A percentile compares a stretch with the other conserved stretches of the same genome.
Conservation (phyloP, 371 early-diverging fungal species). For the Actinomucor elegans region DNA sequence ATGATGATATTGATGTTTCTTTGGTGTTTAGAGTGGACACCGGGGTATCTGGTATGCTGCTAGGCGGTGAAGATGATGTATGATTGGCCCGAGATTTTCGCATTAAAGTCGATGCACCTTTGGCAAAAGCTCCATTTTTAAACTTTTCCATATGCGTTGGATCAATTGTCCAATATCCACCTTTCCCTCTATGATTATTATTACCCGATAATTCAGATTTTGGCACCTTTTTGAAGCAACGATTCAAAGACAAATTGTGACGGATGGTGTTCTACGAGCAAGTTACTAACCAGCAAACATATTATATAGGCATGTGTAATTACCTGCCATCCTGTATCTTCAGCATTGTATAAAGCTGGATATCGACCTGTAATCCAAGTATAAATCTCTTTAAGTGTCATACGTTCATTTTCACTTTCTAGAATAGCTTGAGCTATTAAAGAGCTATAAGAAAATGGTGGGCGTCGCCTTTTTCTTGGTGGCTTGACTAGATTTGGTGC, state of each 20-base stretch:
- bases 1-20: neutral
- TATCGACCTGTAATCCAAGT: slow-evolving; percentile 70
- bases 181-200: slow-evolving; percentile 45
- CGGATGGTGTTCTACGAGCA: slow-evolving; percentile 73
- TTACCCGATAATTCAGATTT: slow-evolving; percentile 52
- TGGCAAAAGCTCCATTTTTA: slow-evolving; percentile 33
- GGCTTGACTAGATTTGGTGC: slow-evolving; percentile 43
- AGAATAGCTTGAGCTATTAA: slow-evolving; percentile 76
- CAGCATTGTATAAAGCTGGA: slow-evolving; percentile 67
- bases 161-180: slow-evolving; percentile 62
- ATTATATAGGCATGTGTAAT: slow-evolving; percentile 1
- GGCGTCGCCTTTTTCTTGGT: slow-evolving; percentile 59
- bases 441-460: slow-evolving; percentile 76
- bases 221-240: slow-evolving; percentile 70
- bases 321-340: slow-evolving; percentile 73
- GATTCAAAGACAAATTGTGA: slow-evolving; percentile 79
- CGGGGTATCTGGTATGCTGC: slow-evolving; percentile 8
- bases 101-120: slow-evolving; percentile 24
- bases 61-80: neutral
- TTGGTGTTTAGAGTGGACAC: neutral
- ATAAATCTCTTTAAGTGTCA: slow-evolving; percentile 75
- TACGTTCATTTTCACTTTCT: slow-evolving; percentile 50
- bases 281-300: neutral
- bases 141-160: slow-evolving; percentile 33
- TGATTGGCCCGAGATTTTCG: slow-evolving; percentile 10